Percentiles rank a stretch among this genome's conserved stretches.
phyloP scores from a whole-genome alignment of 352 stramenopile species.

The Elongisporangium undulatum region DNA sequence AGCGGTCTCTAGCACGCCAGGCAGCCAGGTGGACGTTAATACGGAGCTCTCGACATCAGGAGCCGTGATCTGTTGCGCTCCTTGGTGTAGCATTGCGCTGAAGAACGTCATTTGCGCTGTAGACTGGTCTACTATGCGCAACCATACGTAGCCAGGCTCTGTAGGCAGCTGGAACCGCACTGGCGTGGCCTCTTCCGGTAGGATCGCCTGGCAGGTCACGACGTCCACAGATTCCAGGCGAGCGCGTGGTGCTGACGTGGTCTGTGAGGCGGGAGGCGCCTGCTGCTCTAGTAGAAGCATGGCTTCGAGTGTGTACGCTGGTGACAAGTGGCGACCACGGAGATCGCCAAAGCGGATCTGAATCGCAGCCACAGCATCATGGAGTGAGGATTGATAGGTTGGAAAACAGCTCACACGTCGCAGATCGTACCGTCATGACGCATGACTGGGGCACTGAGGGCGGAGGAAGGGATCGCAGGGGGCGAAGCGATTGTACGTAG shows the following conservation, averaged over 20 bases:
- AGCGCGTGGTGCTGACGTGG: constrained; percentile 2
- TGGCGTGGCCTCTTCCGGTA: not conserved
- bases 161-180: constrained; percentile 17
- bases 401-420: not conserved
- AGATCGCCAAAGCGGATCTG: constrained; percentile 10
- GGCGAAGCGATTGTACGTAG: constrained; percentile 28
- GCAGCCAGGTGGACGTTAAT: constrained; percentile 42
- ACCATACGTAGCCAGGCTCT: constrained; percentile 37
- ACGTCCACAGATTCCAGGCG: constrained; percentile 30
- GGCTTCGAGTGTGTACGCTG: not conserved
- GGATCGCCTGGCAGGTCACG: constrained; percentile 10
- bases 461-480: constrained; percentile 13
- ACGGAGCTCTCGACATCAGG: constrained; percentile 1
- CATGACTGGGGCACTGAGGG: constrained; percentile 9
- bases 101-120: constrained; percentile 30
- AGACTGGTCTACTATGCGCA: constrained; percentile 13
- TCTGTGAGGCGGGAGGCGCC: not conserved
- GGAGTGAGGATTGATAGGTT: not conserved
- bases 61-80: constrained; percentile 6
- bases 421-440: constrained; percentile 19
- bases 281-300: constrained; percentile 9
- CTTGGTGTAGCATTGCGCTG: constrained; percentile 26
- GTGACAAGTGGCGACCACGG: not conserved
- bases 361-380: not conserved
- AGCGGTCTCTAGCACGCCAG: constrained; percentile 39